A percentile compares a stretch with the other conserved stretches of the same genome.
phyloP scores from a whole-genome alignment of 2,329 filamentous ascomycete species.

The Diaporthe amygdali region DNA sequence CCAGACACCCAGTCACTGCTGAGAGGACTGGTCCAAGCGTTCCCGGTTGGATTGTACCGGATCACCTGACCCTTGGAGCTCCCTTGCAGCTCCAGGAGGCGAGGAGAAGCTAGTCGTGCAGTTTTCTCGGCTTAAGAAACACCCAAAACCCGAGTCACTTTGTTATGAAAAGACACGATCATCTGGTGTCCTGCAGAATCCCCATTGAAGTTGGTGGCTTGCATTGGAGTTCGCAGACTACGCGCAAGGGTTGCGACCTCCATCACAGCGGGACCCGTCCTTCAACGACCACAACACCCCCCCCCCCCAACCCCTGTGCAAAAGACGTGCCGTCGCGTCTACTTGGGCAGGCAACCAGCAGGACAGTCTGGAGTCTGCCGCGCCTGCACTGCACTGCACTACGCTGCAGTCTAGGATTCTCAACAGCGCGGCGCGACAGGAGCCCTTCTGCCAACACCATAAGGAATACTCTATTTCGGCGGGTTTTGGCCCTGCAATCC shows the following conservation, averaged over 20 bases:
- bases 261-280: not conserved
- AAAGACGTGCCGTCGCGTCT: not conserved
- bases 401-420: not conserved
- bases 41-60: not conserved
- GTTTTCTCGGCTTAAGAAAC: not conserved
- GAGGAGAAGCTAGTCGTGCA: not conserved
- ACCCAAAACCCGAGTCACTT: not conserved
- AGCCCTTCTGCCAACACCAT: not conserved
- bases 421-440: not conserved
- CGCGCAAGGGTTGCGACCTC: not conserved
- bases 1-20: not conserved
- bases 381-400: not conserved
- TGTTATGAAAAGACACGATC: not conserved
- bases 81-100: not conserved
- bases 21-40: not conserved
- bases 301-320: too few species aligned
- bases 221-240: not conserved
- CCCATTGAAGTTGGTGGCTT: not conserved
- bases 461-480: slow-evolving; percentile 1
- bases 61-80: slow-evolving; percentile 18
- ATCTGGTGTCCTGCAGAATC: not conserved
- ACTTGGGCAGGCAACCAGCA: not conserved
- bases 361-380: not conserved
- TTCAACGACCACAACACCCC: too few species aligned
- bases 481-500: slow-evolving; percentile 3